Evolutionary conservation across 306 rosid genomes (phyloP), one percentile per base, ranked within the genome.

Genomic region (Parietaria judaica): DNA sequence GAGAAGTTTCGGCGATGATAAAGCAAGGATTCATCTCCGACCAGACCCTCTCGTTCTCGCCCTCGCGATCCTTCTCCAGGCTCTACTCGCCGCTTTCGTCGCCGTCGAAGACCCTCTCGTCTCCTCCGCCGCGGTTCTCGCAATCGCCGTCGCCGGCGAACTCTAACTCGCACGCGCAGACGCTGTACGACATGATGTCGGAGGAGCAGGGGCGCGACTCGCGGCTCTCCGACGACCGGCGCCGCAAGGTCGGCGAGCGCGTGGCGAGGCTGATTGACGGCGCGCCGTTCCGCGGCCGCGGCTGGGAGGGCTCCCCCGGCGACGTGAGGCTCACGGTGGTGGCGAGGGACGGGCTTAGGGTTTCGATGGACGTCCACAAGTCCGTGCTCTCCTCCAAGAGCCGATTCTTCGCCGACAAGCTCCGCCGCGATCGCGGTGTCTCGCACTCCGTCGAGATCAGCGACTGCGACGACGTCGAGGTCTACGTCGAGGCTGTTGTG

Each of bases 181-280:
- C 94, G 3, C 95, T 89, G 56, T 80, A 78, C 79, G 92, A 89
- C 13, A 84, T 89, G 92, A 89, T 89, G 84, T 76, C 92, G 2
- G 80, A 71, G 11, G 77, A 86, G 51, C 85, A 80, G 8, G 52
- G 36, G 67, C 81, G 80, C 14, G 79, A 78, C 53, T 44, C 80
- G 7, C 78, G 70, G 61, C 49, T 58, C 53, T 65, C 87, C 57
- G 79, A 78, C 37, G 86, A 76, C 2, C 72, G 68, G 39, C 83
- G 78, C 69, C 83, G 83, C 3, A 78, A 64, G 36, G 17, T 75
- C 56, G 83, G 78, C 54, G 83, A 79, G 50, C 81, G 85, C 10
- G 62, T 89, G 14, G 50, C 67, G 39, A 76, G 64, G 74, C 83
- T 89, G 23, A 76, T 89, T 4, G 73, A 75, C 5, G 80, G 72